Conservation (phyloP, 1,139 yeast genomes). For the Scheffersomyces lignicola region DNA sequence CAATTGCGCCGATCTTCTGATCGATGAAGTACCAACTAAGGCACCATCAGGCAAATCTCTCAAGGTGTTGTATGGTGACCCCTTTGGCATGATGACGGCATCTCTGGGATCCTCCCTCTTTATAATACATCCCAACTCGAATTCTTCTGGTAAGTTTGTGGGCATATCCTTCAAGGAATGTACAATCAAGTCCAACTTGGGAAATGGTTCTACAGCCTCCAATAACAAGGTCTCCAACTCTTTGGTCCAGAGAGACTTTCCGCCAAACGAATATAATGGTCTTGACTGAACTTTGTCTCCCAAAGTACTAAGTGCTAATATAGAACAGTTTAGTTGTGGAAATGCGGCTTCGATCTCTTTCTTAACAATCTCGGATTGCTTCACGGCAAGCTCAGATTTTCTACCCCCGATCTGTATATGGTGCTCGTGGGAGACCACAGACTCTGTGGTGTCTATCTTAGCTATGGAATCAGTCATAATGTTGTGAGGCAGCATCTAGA, state of each 20-base stretch:
- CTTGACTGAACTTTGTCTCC: constrained; percentile 86
- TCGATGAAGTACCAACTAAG: constrained; percentile 91
- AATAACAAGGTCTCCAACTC: constrained; percentile 82
- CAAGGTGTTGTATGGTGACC: constrained; percentile 61
- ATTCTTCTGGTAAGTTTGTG: constrained; percentile 84
- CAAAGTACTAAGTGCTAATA: constrained; percentile 77
- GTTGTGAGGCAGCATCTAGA: constrained; percentile 15
- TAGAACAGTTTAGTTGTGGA: constrained; percentile 62
- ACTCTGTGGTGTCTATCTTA: background rate
- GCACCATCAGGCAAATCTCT: constrained; percentile 81
- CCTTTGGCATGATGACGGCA: constrained; percentile 79
- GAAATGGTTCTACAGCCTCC: constrained; percentile 59
- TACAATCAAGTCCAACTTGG: constrained; percentile 81
- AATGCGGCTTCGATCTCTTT: constrained; percentile 55
- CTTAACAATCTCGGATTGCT: constrained; percentile 78
- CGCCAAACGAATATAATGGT: constrained; percentile 93
- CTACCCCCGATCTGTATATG: constrained; percentile 78
- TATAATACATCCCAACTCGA: constrained; percentile 84
- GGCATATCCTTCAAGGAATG: constrained; percentile 97
- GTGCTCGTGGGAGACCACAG: constrained; percentile 9
- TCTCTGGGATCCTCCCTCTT: constrained; percentile 90
- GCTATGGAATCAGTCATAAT: constrained; percentile 4
- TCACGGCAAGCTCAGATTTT: constrained; percentile 81
- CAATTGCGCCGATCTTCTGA: constrained; percentile 80
- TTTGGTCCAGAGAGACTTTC: constrained; percentile 94